Evolutionary conservation across 805 yeast species (phyloP).

Genomic region (Saturnispora mendoncae): DNA sequence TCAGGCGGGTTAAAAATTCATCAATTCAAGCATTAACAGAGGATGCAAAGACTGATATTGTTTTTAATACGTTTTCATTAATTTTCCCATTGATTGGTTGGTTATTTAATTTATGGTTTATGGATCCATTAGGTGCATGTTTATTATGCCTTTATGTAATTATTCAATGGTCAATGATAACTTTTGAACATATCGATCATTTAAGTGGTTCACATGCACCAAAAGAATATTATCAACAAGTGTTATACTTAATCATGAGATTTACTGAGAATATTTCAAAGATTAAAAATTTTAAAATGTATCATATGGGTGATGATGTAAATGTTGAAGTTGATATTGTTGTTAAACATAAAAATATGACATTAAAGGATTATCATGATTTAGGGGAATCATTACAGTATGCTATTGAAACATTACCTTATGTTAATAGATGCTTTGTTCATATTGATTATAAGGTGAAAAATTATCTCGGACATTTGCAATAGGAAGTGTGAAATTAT

Average conservation of each 20-base stretch:
- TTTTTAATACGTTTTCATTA: conserved; percentile 63
- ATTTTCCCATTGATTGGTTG: conserved; percentile 60
- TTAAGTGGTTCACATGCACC: conserved; percentile 67
- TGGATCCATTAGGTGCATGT: conserved; percentile 69
- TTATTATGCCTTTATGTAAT: conserved; percentile 54
- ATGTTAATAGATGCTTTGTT: conserved; percentile 74
- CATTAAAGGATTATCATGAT: conserved; percentile 65
- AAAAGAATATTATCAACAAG: conserved; percentile 52
- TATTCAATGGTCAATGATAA: conserved; percentile 52
- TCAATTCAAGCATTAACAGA: conserved; percentile 74
- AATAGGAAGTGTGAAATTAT: not conserved
- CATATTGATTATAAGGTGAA: conserved; percentile 54
- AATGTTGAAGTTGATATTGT: conserved; percentile 73
- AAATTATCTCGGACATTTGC: conserved; percentile 22
- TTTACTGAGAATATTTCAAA: conserved; percentile 59
- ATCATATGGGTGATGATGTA: conserved; percentile 70
- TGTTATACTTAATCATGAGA: conserved; percentile 57
- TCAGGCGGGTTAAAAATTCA: conserved; percentile 49
- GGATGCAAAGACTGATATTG: conserved; percentile 71
- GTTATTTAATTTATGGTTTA: conserved; percentile 50
- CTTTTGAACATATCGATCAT: conserved; percentile 65
- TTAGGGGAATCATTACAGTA: conserved; percentile 76
- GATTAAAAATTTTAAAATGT: conserved; percentile 59
- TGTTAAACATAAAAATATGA: conserved; percentile 37
- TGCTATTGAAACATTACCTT: conserved; percentile 68